These are phyloP conservation scores for Pythium diclinum DNA, from an alignment of 352 stramenopile species.

Conservation along the genomic window DNA sequence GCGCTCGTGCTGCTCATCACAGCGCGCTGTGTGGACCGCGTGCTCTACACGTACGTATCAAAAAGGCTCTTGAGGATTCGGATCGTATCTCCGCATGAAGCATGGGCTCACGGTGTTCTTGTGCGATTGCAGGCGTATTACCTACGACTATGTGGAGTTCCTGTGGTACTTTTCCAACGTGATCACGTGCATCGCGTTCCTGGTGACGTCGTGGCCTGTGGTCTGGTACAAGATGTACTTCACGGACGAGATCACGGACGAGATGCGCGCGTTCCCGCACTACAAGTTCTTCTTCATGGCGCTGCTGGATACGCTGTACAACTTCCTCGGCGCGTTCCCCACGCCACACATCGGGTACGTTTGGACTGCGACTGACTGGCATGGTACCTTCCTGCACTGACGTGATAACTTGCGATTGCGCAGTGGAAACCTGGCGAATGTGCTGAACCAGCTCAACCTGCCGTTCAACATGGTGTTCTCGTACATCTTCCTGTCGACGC, in stretches of 20 bases:
- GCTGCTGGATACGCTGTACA: slow-evolving; percentile 82
- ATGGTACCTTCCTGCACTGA: background rate
- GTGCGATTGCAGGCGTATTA: slow-evolving; percentile 58
- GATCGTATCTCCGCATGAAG: background rate
- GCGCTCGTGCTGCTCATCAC: slow-evolving; percentile 75
- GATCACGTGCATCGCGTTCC: slow-evolving; percentile 73
- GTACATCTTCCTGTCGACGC: slow-evolving; percentile 72
- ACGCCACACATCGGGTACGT: slow-evolving; percentile 79
- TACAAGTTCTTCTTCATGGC: slow-evolving; percentile 88
- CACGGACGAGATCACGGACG: slow-evolving; percentile 80
- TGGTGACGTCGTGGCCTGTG: slow-evolving; percentile 70
- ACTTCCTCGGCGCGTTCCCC: slow-evolving; percentile 77
- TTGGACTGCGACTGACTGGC: too few relatives aligned
- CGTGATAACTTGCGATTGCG: background rate
- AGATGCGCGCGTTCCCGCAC: slow-evolving; percentile 81
- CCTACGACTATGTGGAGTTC: slow-evolving; percentile 85
- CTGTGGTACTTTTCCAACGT: slow-evolving; percentile 88
- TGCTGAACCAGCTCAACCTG: slow-evolving; percentile 81
- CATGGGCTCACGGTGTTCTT: background rate
- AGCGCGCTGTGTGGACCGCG: slow-evolving; percentile 76
- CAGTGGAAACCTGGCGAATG: slow-evolving; percentile 83
- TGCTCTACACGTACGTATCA: slow-evolving; percentile 78
- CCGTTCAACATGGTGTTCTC: slow-evolving; percentile 87
- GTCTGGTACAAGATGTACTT: slow-evolving; percentile 85
- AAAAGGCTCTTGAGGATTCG: background rate